Percentiles rank a stretch among this genome's conserved stretches.
phyloP scores from a whole-genome alignment of 2,329 filamentous ascomycete genomes.

The Pseudogymnoascus sp. region DNA sequence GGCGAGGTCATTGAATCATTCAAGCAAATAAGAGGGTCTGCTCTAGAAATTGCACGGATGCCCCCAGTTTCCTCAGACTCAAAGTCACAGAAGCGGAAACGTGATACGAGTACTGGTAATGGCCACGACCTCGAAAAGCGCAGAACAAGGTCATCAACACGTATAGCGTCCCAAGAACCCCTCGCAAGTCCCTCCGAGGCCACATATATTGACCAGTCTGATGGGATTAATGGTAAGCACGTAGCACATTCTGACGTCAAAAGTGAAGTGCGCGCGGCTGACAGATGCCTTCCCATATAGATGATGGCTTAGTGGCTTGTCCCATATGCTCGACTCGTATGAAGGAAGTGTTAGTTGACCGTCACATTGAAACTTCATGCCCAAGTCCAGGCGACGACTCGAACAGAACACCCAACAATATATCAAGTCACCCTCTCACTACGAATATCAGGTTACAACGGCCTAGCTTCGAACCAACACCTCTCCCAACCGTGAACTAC shows the following conservation, averaged over 20 bases:
- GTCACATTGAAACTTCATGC: constrained; percentile 57
- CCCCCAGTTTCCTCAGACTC: constrained; percentile 25
- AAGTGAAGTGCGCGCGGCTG: neutral
- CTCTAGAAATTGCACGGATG: constrained; percentile 56
- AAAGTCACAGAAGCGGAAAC: constrained; percentile 45
- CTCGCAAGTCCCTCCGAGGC: neutral
- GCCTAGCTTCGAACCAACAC: constrained; percentile 35
- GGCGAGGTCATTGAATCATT: constrained; percentile 81
- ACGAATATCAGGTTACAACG: neutral
- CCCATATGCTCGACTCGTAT: constrained; percentile 74
- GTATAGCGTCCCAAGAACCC: constrained; percentile 2
- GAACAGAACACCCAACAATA: constrained; percentile 18
- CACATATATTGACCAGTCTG: neutral
- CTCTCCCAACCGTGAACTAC: constrained; percentile 77
- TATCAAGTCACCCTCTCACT: neutral
- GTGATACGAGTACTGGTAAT: constrained; percentile 20
- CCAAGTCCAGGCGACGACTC: constrained; percentile 4
- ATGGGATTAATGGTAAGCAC: neutral
- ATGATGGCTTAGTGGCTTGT: constrained; percentile 63
- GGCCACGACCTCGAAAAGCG: neutral
- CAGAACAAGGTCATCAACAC: constrained; percentile 4
- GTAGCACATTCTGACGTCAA: neutral
- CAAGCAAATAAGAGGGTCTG: constrained; percentile 49
- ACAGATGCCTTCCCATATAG: constrained; percentile 11
- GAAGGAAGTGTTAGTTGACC: constrained; percentile 69